Evolutionary conservation across 192 early-diverging fungal species (phyloP).

Genomic region (Chytriomyces confervae): DNA sequence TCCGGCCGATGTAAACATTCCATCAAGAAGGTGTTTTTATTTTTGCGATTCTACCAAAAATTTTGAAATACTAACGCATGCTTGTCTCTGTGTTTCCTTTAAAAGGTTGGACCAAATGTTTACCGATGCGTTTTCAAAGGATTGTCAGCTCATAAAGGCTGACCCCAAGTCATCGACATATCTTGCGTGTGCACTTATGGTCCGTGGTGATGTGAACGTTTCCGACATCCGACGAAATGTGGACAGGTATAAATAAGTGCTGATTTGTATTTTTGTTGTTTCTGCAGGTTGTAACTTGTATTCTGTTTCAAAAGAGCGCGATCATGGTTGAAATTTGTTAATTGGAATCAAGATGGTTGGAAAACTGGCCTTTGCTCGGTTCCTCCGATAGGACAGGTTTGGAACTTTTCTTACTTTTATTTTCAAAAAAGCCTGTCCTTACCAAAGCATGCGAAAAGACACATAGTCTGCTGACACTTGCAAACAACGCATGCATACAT

Average conservation of each 20-base stretch:
- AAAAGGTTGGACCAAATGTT: constrained; percentile 67
- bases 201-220: constrained; percentile 55
- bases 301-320: constrained; percentile 36
- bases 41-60: not conserved
- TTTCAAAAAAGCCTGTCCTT: not conserved
- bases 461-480: constrained; percentile 48
- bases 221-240: constrained; percentile 65
- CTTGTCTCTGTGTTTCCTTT: constrained; percentile 2
- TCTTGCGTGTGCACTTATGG: constrained; percentile 59
- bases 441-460: constrained; percentile 26
- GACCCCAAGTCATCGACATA: constrained; percentile 54
- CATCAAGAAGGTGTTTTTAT: constrained; percentile 39
- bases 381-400: constrained; percentile 59
- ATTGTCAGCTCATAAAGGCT: constrained; percentile 57
- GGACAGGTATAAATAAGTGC: constrained; percentile 39
- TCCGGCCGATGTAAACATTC: constrained; percentile 41
- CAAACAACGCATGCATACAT: constrained; percentile 59
- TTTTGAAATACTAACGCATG: not conserved
- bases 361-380: constrained; percentile 63
- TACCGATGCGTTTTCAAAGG: constrained; percentile 56
- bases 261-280: not conserved
- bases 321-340: constrained; percentile 47
- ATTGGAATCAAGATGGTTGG: constrained; percentile 67
- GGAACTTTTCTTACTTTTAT: constrained; percentile 7
- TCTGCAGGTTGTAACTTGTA: not conserved